Base-by-base conservation (phyloP, 1,139 yeast species). In the Candida smagusa region DNA sequence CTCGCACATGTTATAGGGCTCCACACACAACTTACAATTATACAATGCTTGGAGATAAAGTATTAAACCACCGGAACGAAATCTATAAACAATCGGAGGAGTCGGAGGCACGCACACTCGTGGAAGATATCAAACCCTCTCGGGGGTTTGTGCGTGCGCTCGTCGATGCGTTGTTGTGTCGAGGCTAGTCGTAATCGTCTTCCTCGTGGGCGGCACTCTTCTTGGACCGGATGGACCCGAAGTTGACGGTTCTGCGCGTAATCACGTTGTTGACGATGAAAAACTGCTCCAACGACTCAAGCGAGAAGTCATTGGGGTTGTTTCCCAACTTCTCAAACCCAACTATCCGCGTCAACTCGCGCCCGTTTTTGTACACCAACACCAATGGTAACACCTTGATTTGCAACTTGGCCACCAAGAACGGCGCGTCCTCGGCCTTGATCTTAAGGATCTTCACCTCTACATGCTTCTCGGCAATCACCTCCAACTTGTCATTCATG, bases 331-430 rank as follows among this genome's bases (percentile, higher is more conserved):
- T 72, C 36, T 80, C 82, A 50, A 86, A 82, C 7, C 95, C 95
- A 4, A 84, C 71, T 7, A 84, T 55, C 42, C 87, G 60, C 22
- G 73, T 68, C 3, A 65, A 53, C 51, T 84, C 90, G 33, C 68
- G 59, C 1, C 90, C 90, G 23, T 72, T 63, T 25, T 61, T 62
- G 52, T 81, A 86, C n/a, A 79, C 68, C 2, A 83, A 61, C 5
- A 85, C 80, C 49, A 81, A 82, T 0, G 96, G 96, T 7, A 87
- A 65, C 6, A 83, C 81, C 50, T 82, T 77, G 35, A 87, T 67
- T 2, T 67, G 63, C 33, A 87, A 67, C 50, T 77, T 80, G 2
- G 77, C 61, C 3, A 80, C 87, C 35, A 87, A 61, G 52, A 87
- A 87, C 2, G 95, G 89, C 1, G 90, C 84, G 22, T 73, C 62